Evolutionary conservation across 1,284 basidiomycete species (phyloP), one percentile per base, ranked within the genome.

Genomic region (Tetrapyrgos nigripes): DNA sequence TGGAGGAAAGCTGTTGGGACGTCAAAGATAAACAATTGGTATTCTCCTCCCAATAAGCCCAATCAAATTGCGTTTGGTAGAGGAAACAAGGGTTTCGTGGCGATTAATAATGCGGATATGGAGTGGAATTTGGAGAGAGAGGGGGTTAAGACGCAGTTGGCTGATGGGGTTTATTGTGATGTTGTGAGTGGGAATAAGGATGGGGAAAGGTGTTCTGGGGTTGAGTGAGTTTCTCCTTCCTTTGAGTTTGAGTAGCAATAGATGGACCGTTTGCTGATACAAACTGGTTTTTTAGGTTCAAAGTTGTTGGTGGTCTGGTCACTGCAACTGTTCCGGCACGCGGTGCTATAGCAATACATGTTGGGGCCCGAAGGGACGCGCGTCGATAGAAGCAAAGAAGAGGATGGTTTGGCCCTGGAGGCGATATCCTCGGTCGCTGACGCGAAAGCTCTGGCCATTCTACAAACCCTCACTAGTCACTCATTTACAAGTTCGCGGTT

Each of bases 11-110:
- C 73, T 23, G 86, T 86, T 17, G 84, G 81, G 6, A 64, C 73
- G 3, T 74, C 79, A 2, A 68, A 75, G 1, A 62, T 89, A n/a
- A 81, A 73, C 3, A 79, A 85, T 66, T 88, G 86, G 86, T 76
- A 82, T 9, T 79, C 84, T 3, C 82, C 83, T 3, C 76, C 78
- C 60, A 73, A 79, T 1, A 71, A 83, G 51, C n/a, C n/a, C n/a
- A n/a, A n/a, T n/a, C 86, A 80, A 64, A 86, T 89, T 62, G 87
- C 86, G 1, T 89, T 88, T 65, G 83, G 83, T 11, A 73, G 87
- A 62, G 86, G 86, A n/a, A n/a, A n/a, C 0, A 58, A 68, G 13
- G 82, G 81, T 3, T 83, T 80, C 63, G 76, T 83, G 1, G 81
- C 77, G 3, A 84, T 84, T 67, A 85, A 84, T 64, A 82, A 82